These are phyloP conservation scores for Letharia columbiana DNA, from an alignment of 495 filamentous ascomycete species.

Conservation along the genomic window DNA sequence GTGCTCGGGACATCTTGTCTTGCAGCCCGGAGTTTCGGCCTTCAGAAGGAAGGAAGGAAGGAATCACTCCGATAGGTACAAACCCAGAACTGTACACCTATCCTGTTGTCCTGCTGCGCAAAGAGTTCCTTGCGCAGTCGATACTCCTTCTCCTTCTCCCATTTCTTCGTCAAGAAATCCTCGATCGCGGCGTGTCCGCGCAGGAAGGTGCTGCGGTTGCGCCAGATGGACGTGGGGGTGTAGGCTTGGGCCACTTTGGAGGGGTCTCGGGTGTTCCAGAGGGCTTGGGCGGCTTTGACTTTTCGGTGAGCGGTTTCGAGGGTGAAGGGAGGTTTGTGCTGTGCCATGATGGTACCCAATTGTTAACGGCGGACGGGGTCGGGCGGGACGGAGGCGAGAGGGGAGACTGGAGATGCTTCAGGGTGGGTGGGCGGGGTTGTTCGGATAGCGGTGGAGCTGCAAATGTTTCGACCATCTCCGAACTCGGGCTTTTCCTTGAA, in stretches of 20 bases:
- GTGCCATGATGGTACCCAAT: constrained; percentile 35
- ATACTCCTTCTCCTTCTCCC: constrained; percentile 65
- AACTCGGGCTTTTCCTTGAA: not conserved
- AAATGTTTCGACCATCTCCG: not conserved
- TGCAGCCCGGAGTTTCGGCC: too few species aligned
- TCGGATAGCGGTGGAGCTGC: not conserved
- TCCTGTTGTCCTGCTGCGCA: constrained; percentile 54
- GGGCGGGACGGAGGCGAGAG: not conserved
- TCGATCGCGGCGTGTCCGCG: constrained; percentile 59
- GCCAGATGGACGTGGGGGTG: constrained; percentile 71
- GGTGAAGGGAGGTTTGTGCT: constrained; percentile 71
- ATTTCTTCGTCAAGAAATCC: constrained; percentile 68
- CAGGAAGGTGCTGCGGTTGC: constrained; percentile 67
- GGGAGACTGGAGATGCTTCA: not conserved
- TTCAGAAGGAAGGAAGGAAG: too few species aligned
- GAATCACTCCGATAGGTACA: too few species aligned
- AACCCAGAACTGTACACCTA: constrained; percentile 76
- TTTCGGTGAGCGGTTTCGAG: constrained; percentile 62
- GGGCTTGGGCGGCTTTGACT: constrained; percentile 76
- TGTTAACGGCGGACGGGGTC: not conserved
- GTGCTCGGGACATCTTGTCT: too few species aligned
- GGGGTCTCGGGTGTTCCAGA: constrained; percentile 76
- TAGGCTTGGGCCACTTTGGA: constrained; percentile 60
- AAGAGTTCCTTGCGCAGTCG: constrained; percentile 83
- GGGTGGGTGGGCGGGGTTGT: not conserved